phyloP scores from a whole-genome alignment of 2,329 filamentous ascomycete species.

The Claviceps humidiphila region DNA sequence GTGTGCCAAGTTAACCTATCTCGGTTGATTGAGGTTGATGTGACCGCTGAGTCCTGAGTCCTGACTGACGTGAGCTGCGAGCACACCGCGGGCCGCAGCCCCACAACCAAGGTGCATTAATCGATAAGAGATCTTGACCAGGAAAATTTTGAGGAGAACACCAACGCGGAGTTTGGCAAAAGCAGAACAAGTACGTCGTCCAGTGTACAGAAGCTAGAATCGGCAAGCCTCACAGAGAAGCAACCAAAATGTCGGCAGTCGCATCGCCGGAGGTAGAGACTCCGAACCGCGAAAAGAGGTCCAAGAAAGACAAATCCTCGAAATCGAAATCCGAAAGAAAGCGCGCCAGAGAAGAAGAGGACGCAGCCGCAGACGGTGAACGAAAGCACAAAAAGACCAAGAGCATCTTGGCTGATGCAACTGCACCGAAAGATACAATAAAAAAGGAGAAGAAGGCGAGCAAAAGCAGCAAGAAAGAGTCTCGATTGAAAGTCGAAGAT shows the following conservation, averaged over 20 bases:
- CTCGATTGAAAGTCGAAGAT: conserved; percentile 8
- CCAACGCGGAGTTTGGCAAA: neutral
- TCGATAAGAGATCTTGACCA: conserved; percentile 1
- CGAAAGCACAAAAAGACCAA: conserved; percentile 38
- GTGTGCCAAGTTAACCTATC: no score
- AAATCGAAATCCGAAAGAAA: conserved; percentile 29
- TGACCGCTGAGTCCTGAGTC: no score
- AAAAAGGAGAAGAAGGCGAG: conserved; percentile 23
- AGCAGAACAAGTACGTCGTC: neutral
- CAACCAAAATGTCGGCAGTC: conserved; percentile 14
- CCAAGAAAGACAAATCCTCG: conserved; percentile 21
- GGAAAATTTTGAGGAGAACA: neutral
- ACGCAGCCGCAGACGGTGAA: conserved; percentile 23
- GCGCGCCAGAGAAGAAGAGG: conserved; percentile 32
- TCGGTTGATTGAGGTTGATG: no score
- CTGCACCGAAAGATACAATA: conserved; percentile 15
- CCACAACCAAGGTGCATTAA: neutral
- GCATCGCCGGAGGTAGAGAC: conserved; percentile 17
- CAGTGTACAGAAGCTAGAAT: conserved; percentile 2
- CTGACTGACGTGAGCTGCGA: no score
- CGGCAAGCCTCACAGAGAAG: conserved; percentile 5
- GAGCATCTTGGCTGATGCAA: conserved; percentile 24
- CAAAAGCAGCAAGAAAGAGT: conserved; percentile 16
- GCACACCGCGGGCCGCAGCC: no score
- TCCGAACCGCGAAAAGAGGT: conserved; percentile 25